Conservation (phyloP, 2,329 filamentous ascomycete genomes). For the Penicillium sp. region DNA sequence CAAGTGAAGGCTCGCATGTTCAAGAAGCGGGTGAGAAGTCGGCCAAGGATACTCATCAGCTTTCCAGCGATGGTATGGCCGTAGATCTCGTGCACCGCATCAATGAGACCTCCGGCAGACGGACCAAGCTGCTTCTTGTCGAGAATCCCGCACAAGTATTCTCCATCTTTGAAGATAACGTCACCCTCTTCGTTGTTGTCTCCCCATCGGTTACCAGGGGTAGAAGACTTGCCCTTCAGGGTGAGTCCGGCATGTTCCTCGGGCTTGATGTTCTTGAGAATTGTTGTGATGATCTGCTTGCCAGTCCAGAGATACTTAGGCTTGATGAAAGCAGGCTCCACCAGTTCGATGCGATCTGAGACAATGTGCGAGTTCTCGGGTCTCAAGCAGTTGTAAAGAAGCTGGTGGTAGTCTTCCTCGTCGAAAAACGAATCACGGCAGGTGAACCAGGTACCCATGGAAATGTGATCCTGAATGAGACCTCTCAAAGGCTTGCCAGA, state of each 20-base stretch:
- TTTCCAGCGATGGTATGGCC: conserved; percentile 83
- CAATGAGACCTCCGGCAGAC: conserved; percentile 79
- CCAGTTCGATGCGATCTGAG: conserved; percentile 74
- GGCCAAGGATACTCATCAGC: conserved; percentile 82
- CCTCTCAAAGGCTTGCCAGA: conserved; percentile 90
- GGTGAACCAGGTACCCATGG: conserved; percentile 86
- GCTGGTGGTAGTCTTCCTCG: conserved; percentile 82
- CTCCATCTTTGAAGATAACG: conserved; percentile 81
- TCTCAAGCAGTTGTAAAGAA: conserved; percentile 86
- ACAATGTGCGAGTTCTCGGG: conserved; percentile 88
- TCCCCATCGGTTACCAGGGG: conserved; percentile 78
- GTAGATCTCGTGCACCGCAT: conserved; percentile 90
- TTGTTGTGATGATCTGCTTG: conserved; percentile 91
- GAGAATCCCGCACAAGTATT: conserved; percentile 84
- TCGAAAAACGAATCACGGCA: conserved; percentile 90
- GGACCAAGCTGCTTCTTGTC: conserved; percentile 96
- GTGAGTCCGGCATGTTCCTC: conserved; percentile 71
- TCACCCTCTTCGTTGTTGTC: conserved; percentile 66
- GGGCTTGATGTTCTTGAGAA: conserved; percentile 88
- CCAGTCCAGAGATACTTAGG: conserved; percentile 85
- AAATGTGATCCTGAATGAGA: conserved; percentile 97
- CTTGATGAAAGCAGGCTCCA: conserved; percentile 78
- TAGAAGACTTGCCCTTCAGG: conserved; percentile 74
- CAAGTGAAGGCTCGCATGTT: conserved; percentile 96
- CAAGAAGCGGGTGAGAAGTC: conserved; percentile 82